phyloP scores from a whole-genome alignment of 208 protist genomes.

The Trichomonas vaginalis region DNA sequence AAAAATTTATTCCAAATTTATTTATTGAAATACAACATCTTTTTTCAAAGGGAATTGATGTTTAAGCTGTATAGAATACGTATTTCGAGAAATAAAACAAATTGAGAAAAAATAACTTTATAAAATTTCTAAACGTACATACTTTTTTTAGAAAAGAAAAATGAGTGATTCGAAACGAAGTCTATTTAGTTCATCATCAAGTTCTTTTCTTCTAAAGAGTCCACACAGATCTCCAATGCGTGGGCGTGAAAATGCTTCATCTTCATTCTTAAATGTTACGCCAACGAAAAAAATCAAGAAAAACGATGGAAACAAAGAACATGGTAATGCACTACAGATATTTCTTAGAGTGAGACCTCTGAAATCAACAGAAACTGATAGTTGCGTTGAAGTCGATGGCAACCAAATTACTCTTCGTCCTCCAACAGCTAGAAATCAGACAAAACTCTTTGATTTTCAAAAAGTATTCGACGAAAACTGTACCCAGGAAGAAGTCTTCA shows the following conservation, averaged over 20 bases:
- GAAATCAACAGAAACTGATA: not conserved
- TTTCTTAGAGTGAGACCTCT: not conserved
- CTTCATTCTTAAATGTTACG: not conserved
- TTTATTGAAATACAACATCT: no score
- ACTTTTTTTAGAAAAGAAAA: not conserved
- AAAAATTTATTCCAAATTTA: no score
- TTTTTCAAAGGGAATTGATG: no score
- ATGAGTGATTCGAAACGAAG: not conserved
- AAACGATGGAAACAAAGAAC: not conserved
- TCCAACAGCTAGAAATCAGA: not conserved
- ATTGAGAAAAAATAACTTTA: no score
- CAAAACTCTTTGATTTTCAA: not conserved
- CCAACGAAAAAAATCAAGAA: not conserved
- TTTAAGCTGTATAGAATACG: no score
- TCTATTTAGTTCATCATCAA: not conserved
- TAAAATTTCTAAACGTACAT: not conserved
- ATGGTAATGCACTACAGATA: not conserved
- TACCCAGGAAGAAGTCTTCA: not conserved
- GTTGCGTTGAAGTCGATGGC: not conserved
- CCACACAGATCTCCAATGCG: not conserved
- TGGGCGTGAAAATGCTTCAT: not conserved
- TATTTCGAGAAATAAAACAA: no score
- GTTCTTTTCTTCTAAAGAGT: not conserved
- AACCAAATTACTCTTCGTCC: not conserved
- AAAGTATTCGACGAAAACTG: not conserved